Evolutionary conservation across 2,329 filamentous ascomycete genomes (phyloP).

Genomic region (Cordyceps pruinosa): DNA sequence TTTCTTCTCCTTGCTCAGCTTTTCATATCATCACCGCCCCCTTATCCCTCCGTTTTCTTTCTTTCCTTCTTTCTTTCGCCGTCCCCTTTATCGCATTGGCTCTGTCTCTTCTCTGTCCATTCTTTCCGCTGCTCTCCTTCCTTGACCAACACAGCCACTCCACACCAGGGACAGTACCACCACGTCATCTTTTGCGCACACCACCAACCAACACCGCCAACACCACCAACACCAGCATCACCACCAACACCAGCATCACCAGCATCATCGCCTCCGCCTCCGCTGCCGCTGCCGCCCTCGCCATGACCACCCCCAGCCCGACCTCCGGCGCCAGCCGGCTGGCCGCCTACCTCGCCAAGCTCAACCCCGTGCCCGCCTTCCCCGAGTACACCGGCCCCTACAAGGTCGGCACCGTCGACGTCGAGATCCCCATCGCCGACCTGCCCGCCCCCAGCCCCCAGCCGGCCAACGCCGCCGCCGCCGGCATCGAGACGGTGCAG

Average conservation of each 20-base stretch:
- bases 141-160: background rate
- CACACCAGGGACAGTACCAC: background rate
- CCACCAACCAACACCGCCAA: background rate
- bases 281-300: background rate
- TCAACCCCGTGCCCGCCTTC: slow-evolving; percentile 66
- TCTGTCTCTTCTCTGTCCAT: background rate
- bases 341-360: slow-evolving; percentile 41
- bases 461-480: slow-evolving; percentile 44
- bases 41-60: background rate
- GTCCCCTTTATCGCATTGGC: background rate
- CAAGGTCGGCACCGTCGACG: slow-evolving; percentile 71
- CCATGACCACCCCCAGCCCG: slow-evolving; percentile 4
- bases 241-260: background rate
- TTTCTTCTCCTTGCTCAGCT: background rate
- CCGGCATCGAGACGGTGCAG: slow-evolving; percentile 62
- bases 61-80: background rate
- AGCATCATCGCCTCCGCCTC: background rate
- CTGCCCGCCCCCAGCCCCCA: slow-evolving; percentile 47
- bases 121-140: background rate
- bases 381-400: slow-evolving; percentile 71
- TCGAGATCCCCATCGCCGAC: slow-evolving; percentile 66
- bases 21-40: background rate
- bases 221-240: background rate
- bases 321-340: slow-evolving; percentile 27
- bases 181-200: background rate